Evolutionary conservation across 176 grass and related monocot genomes (phyloP).

Genomic region (Puccinellia tenuiflora): DNA sequence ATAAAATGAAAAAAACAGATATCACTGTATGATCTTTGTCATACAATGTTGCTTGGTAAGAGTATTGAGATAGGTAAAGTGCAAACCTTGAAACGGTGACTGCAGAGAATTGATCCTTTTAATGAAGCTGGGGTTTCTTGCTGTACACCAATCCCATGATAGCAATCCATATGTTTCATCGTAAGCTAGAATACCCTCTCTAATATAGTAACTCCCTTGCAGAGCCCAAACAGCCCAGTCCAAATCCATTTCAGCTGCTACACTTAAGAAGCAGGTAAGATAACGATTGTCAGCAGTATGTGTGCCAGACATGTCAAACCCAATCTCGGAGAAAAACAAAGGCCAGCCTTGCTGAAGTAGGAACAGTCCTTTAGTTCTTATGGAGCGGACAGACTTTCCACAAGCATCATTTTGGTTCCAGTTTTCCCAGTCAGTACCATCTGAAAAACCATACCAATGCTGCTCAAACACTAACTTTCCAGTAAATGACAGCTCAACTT

Average conservation of each 20-base stretch:
- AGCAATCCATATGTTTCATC: conserved; percentile 92
- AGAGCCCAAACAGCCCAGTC: conserved; percentile 96
- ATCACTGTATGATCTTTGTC: neutral
- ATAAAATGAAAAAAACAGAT: neutral
- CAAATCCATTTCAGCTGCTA: conserved; percentile 81
- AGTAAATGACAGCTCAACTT: conserved; percentile 56
- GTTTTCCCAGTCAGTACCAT: conserved; percentile 67
- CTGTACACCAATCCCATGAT: conserved; percentile 69
- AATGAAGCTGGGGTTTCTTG: conserved; percentile 73
- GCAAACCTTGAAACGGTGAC: conserved; percentile 78
- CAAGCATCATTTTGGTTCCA: conserved; percentile 73
- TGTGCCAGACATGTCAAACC: conserved; percentile 73
- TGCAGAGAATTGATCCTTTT: conserved; percentile 61
- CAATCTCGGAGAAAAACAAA: conserved; percentile 92
- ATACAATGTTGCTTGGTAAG: neutral
- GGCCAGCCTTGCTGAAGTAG: conserved; percentile 76
- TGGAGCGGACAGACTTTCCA: conserved; percentile 39
- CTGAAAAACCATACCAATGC: conserved; percentile 96
- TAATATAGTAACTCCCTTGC: conserved; percentile 87
- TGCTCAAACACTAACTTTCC: conserved; percentile 82
- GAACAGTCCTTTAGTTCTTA: conserved; percentile 58
- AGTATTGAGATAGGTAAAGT: neutral
- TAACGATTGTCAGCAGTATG: conserved; percentile 75
- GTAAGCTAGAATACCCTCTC: conserved; percentile 61
- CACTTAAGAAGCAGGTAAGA: conserved; percentile 74